A percentile compares a stretch with the other conserved stretches of the same genome.
Conservation (phyloP, 2,329 filamentous ascomycete species). For the Colletotrichum endophyticum region DNA sequence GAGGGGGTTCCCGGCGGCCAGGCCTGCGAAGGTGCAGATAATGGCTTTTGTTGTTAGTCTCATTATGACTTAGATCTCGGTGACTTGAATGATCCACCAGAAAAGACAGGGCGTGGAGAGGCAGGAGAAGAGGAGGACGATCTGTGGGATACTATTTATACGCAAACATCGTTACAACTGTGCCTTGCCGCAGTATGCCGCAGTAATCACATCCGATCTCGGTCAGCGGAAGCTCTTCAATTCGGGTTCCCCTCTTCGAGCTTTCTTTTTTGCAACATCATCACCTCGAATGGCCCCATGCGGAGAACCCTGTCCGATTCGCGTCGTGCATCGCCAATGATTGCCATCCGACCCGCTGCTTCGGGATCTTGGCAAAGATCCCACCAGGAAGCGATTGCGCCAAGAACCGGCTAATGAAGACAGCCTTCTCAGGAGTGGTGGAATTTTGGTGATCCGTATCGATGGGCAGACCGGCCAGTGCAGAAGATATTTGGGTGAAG, state of each 20-base stretch:
- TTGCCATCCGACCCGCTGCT: not conserved
- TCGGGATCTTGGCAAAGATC: not conserved
- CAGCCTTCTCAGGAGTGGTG: not conserved
- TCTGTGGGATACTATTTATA: not conserved
- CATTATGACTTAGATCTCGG: not conserved
- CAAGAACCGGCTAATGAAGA: not conserved
- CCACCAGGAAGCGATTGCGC: not conserved
- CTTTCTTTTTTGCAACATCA: not conserved
- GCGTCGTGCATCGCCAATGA: not conserved
- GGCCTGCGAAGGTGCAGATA: not conserved
- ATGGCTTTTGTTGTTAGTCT: constrained; percentile 7
- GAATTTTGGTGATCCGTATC: not conserved
- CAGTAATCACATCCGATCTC: not conserved
- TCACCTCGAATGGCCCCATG: not conserved
- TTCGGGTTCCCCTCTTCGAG: not conserved
- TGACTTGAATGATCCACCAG: not conserved
- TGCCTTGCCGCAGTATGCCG: not conserved
- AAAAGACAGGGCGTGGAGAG: not conserved
- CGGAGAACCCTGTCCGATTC: constrained; percentile 9
- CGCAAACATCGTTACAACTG: not conserved
- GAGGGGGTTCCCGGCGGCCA: not conserved
- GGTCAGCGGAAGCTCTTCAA: not conserved
- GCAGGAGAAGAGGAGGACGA: not conserved
- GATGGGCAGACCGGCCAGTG: not conserved
- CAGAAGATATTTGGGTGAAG: not conserved